phyloP scores from a whole-genome alignment of 805 yeast species.

The Saccharomycopsis fibuligera region DNA sequence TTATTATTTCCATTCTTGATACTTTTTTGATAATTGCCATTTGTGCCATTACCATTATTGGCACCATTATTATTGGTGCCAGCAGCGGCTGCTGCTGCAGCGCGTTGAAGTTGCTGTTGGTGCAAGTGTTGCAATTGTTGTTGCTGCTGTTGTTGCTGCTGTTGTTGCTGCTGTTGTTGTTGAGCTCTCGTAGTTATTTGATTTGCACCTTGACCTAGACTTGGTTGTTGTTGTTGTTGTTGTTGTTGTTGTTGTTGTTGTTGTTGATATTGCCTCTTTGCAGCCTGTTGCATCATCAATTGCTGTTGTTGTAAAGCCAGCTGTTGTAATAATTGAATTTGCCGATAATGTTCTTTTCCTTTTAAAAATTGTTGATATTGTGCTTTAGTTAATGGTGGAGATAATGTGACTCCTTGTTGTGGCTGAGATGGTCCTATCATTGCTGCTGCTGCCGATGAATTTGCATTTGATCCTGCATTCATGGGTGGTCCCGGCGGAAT shows the following conservation, averaged over 20 bases:
- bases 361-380: slow-evolving; percentile 8
- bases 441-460: background rate
- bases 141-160: background rate
- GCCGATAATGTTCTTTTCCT: background rate
- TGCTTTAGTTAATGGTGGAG: slow-evolving; percentile 8
- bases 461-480: background rate
- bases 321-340: background rate
- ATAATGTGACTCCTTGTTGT: too few species aligned
- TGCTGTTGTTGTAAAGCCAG: background rate
- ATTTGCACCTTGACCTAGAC: too few species aligned
- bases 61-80: too few species aligned
- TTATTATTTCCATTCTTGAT: too few species aligned
- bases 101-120: background rate
- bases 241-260: background rate
- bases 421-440: background rate
- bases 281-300: background rate
- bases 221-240: background rate
- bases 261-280: background rate
- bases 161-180: background rate
- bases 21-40: too few species aligned
- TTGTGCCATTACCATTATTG: too few species aligned
- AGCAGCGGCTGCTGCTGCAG: too few species aligned
- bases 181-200: too few species aligned
- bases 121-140: background rate
- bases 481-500: too few species aligned